A percentile compares a stretch with the other conserved stretches of the same genome.
phyloP scores from a whole-genome alignment of 306 rosid genomes.

The Potentilla sterilis region DNA sequence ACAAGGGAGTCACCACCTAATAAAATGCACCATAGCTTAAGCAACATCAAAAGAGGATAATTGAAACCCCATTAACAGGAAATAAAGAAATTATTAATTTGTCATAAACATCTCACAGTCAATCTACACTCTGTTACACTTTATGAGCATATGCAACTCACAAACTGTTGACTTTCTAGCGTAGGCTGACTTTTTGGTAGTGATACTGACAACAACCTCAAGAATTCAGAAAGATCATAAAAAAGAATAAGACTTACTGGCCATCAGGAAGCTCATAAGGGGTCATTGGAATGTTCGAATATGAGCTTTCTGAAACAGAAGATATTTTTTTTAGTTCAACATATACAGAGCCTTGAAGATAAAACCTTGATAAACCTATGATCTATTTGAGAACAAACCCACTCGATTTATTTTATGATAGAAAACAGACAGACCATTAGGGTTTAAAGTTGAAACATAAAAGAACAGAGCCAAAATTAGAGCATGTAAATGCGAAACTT shows the following conservation, averaged over 20 bases:
- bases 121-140: background rate
- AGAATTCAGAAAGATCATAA: background rate
- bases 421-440: background rate
- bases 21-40: background rate
- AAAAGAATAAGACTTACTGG: constrained; percentile 70
- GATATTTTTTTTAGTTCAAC: constrained; percentile 13
- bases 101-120: background rate
- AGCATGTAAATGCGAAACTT: background rate
- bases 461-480: too few relatives aligned
- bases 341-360: constrained; percentile 19
- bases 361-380: background rate
- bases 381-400: background rate
- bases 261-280: constrained; percentile 99
- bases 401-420: background rate
- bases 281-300: constrained; percentile 97
- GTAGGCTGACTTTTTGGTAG: background rate
- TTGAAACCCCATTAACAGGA: background rate
- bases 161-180: background rate
- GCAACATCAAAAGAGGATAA: background rate
- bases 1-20: constrained; percentile 18
- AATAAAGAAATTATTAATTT: background rate
- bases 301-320: constrained; percentile 66
- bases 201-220: background rate
- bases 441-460: background rate
- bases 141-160: background rate